Conservation (phyloP, 345 rosid genomes). For the Sisymbrium altissimum region DNA sequence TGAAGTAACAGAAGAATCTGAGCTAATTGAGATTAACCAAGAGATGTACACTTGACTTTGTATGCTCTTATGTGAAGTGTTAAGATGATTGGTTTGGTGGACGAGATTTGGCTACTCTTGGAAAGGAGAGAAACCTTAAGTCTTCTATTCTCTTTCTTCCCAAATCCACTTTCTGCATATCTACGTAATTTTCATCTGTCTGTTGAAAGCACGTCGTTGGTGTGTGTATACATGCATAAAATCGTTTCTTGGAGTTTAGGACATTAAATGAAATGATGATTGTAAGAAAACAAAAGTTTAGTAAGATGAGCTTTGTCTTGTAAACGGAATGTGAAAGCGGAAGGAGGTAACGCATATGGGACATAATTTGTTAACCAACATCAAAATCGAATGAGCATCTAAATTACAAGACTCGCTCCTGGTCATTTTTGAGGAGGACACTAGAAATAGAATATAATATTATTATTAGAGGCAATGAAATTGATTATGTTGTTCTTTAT, state of each 20-base stretch:
- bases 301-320: neutral
- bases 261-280: constrained; percentile 5
- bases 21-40: too few species aligned
- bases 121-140: too few species aligned
- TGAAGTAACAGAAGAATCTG: too few species aligned
- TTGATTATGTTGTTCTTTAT: neutral
- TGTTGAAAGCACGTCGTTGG: constrained; percentile 22
- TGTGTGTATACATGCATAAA: constrained; percentile 27
- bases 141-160: neutral
- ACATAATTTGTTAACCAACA: neutral
- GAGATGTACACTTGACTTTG: too few species aligned
- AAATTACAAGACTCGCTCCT: neutral
- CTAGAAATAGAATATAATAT: neutral
- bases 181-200: constrained; percentile 8
- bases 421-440: neutral
- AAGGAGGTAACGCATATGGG: neutral
- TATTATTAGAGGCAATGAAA: neutral
- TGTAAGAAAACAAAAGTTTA: neutral
- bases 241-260: constrained; percentile 10
- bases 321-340: neutral
- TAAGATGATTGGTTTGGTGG: too few species aligned
- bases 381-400: constrained; percentile 4
- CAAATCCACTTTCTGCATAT: neutral
- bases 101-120: too few species aligned
- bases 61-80: too few species aligned